phyloP scores from a whole-genome alignment of 805 yeast genomes.

The Cyberlindnera americana region DNA sequence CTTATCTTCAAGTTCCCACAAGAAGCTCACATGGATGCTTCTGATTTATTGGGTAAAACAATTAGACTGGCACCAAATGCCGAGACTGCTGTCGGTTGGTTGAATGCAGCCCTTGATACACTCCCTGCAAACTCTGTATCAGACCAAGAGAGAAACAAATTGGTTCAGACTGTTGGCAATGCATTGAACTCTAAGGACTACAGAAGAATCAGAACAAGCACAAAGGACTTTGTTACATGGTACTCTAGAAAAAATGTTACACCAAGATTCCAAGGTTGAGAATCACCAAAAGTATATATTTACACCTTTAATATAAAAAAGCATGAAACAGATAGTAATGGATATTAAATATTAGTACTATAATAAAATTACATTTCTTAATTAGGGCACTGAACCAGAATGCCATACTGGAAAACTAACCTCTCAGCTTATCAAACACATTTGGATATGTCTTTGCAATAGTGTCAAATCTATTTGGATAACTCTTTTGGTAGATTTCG shows the following conservation, averaged over 20 bases:
- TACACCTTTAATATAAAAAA: neutral
- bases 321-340: neutral
- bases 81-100: constrained; percentile 47
- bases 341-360: too few species aligned
- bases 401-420: neutral
- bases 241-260: constrained; percentile 72
- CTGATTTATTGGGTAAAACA: constrained; percentile 65
- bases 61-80: constrained; percentile 47
- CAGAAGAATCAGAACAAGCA: constrained; percentile 65
- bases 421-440: constrained; percentile 52
- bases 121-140: constrained; percentile 66
- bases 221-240: constrained; percentile 80
- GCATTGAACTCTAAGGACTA: constrained; percentile 67
- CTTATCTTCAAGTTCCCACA: constrained; percentile 66
- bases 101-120: constrained; percentile 47
- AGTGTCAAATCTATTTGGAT: constrained; percentile 65
- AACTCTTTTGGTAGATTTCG: constrained; percentile 68
- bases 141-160: constrained; percentile 61
- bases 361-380: too few species aligned
- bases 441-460: constrained; percentile 65
- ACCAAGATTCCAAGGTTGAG: constrained; percentile 32
- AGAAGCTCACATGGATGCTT: constrained; percentile 70
- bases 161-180: constrained; percentile 50
- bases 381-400: too few species aligned
- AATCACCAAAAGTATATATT: neutral